Percentiles rank a stretch among this genome's conserved stretches.
Evolutionary conservation across 2,329 filamentous ascomycete genomes (phyloP).

Genomic region (Penicillium decumbens): DNA sequence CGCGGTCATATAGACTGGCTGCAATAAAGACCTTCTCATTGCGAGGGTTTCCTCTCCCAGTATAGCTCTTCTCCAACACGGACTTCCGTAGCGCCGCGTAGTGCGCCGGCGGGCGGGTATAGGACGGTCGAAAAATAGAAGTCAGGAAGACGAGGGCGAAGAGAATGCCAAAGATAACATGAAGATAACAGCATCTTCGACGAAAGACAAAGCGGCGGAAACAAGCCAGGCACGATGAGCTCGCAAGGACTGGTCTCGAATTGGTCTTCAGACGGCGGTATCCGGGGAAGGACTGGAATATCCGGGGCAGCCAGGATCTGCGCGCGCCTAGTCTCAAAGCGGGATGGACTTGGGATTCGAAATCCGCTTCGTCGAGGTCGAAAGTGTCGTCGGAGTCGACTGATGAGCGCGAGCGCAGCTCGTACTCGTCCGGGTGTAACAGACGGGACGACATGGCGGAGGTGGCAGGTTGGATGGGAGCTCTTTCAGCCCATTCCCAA

Average conservation of each 20-base stretch:
- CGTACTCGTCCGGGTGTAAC: conserved; percentile 41
- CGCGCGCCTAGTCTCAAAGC: conserved; percentile 24
- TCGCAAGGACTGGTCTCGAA: conserved; percentile 23
- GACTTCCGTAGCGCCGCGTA: conserved; percentile 42
- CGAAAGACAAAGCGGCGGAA: conserved; percentile 29
- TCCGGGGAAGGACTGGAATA: conserved; percentile 29
- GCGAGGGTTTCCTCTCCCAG: conserved; percentile 48
- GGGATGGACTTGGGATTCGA: conserved; percentile 35
- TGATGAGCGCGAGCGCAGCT: conserved; percentile 39
- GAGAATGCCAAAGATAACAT: conserved; percentile 26
- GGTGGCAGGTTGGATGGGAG: not conserved
- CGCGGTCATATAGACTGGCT: conserved; percentile 63
- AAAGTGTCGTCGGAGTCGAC: conserved; percentile 39
- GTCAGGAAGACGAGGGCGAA: conserved; percentile 39
- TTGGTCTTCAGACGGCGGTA: conserved; percentile 30
- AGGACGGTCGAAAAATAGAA: conserved; percentile 52
- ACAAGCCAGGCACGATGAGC: conserved; percentile 23
- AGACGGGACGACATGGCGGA: conserved; percentile 36
- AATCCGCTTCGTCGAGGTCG: conserved; percentile 42
- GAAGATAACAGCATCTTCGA: conserved; percentile 30
- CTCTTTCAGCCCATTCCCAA: not conserved
- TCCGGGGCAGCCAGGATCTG: conserved; percentile 26
- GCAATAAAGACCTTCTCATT: conserved; percentile 70
- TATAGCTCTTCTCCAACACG: conserved; percentile 23
- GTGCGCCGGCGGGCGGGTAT: conserved; percentile 52